Evolutionary conservation across 106 monocot genomes (phyloP), one percentile per base, ranked within the genome.

Genomic region (Acanthochlamys bracteata): DNA sequence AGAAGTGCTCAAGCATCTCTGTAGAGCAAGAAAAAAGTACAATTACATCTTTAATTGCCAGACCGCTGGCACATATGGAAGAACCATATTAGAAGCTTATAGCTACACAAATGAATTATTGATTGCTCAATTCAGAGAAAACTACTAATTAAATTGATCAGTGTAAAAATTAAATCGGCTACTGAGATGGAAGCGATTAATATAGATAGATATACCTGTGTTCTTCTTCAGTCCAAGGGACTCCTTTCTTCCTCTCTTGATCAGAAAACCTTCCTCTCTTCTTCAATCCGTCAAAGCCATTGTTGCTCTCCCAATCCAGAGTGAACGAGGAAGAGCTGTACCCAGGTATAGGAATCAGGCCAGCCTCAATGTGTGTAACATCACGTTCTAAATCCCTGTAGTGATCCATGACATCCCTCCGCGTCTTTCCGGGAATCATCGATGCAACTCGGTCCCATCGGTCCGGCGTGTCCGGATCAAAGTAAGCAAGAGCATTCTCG

Each of bases 371-470:
- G 11, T 74, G 68, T 24, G 42, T 73, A 39, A 93, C 89, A 14
- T 93, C 93, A 7, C 71, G 73, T 67, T 78, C 85, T 66, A 93
- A 63, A 20, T 85, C 80, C 55, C 19, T 59, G 77, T 89, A 93
- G 56, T 89, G 93, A 33, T 64, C 40, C 24, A 59, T 64, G 20
- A 93, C 74, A 15, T 89, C 93, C 10, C 24, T 61, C 25, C 64
- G 75, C 1, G 82, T 73, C 75, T 85, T 93, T 0, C 85, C 82
- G 0, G 88, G 88, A 19, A 93, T 80, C 71, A 73, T 42, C 13
- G 51, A 24, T 3, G 88, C 93, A 17, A 93, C 82, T 56, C 49
- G 77, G 55, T 70, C 71, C 82, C 84, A 93, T 24, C 82, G 64
- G 40, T 89, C 85, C 0, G 84, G 80, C 7, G 73, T 71, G 51